A percentile compares a stretch with the other conserved stretches of the same genome.
phyloP scores from a whole-genome alignment of 441 rosid species.

The Populus tomentosa region DNA sequence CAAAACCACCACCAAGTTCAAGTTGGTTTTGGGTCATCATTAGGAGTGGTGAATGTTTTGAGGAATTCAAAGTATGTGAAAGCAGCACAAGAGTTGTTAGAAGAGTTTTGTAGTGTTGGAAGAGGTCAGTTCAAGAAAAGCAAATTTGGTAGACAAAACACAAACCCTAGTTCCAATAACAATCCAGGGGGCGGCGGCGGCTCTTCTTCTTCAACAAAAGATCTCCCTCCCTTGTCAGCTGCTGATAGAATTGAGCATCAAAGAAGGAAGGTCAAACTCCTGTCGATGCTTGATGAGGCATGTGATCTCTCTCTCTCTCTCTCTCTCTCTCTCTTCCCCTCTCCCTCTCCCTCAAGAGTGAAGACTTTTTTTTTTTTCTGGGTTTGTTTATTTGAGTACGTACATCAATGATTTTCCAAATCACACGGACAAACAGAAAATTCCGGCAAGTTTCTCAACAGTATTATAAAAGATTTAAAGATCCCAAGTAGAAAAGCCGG shows the following conservation, averaged over 20 bases:
- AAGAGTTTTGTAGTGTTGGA: conserved; percentile 89
- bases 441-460: conserved; percentile 13
- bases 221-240: conserved; percentile 56
- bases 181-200: conserved; percentile 34
- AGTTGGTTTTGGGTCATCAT: conserved; percentile 45
- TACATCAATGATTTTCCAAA: conserved; percentile 11
- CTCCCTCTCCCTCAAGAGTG: conserved; percentile 20
- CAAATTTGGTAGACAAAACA: conserved; percentile 41
- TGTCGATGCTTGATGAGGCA: conserved; percentile 98
- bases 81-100: conserved; percentile 78
- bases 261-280: conserved; percentile 83
- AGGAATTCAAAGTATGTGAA: conserved; percentile 68
- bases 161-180: conserved; percentile 45
- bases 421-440: conserved; percentile 18
- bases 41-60: conserved; percentile 51
- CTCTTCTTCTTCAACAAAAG: conserved; percentile 52
- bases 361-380: conserved; percentile 14
- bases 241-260: conserved; percentile 91
- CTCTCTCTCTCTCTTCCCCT: no score
- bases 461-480: conserved; percentile 14
- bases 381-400: background rate
- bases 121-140: conserved; percentile 67
- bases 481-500: conserved; percentile 39
- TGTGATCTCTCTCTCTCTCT: conserved; percentile 36
- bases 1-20: conserved; percentile 46